Evolutionary conservation across 75 land plant species (phyloP).

Genomic region (Sequoia sempervirens): DNA sequence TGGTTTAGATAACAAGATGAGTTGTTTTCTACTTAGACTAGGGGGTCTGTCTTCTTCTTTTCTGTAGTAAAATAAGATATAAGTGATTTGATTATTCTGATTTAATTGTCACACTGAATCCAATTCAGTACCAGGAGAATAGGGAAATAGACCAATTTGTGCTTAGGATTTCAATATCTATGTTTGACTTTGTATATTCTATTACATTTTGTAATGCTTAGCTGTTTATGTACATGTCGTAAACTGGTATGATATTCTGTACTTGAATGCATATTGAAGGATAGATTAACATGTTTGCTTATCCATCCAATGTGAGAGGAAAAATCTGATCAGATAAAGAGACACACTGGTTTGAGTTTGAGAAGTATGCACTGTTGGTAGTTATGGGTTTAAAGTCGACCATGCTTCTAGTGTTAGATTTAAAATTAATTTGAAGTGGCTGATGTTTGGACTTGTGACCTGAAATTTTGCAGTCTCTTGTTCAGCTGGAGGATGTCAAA

Average conservation of each 20-base stretch:
- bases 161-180: background rate
- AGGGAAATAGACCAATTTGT: background rate
- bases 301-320: background rate
- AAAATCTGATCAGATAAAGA: background rate
- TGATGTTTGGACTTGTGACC: background rate
- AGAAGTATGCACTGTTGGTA: background rate
- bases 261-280: background rate
- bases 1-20: background rate
- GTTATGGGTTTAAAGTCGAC: background rate
- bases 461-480: constrained; percentile 26
- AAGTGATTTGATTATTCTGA: background rate
- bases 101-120: background rate
- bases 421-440: background rate
- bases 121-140: background rate
- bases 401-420: background rate
- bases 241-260: background rate
- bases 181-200: background rate
- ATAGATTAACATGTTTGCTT: background rate
- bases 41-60: background rate
- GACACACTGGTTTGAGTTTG: background rate
- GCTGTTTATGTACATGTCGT: background rate
- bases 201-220: background rate
- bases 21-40: background rate
- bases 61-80: background rate
- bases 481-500: constrained; percentile 33